phyloP scores from a whole-genome alignment of 2,329 filamentous ascomycete genomes.

The Fonsecaea monophora region DNA sequence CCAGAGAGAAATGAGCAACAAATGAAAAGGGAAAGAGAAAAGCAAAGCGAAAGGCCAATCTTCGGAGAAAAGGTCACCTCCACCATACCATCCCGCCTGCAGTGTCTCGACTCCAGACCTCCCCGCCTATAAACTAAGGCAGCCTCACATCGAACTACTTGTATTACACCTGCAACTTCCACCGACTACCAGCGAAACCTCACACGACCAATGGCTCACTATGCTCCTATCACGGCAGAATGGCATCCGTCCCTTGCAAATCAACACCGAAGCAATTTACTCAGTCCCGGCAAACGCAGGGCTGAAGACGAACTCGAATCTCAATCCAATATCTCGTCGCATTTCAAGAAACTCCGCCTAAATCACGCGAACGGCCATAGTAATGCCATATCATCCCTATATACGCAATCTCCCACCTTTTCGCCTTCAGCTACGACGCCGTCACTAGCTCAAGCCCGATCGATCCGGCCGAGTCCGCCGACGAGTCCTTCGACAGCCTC shows the following conservation, averaged over 20 bases:
- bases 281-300: constrained; percentile 28
- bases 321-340: constrained; percentile 36
- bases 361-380: constrained; percentile 22
- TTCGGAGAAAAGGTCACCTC: constrained; percentile 13
- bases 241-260: constrained; percentile 21
- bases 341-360: constrained; percentile 38
- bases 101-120: neutral
- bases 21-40: constrained; percentile 6
- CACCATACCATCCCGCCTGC: neutral
- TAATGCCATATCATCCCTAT: constrained; percentile 10
- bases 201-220: constrained; percentile 22
- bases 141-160: constrained; percentile 1
- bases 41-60: constrained; percentile 3
- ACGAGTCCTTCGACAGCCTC: constrained; percentile 7
- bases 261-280: constrained; percentile 31
- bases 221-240: constrained; percentile 21
- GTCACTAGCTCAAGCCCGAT: constrained; percentile 1
- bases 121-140: neutral
- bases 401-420: neutral
- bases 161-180: neutral
- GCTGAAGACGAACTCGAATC: constrained; percentile 33
- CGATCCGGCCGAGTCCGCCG: constrained; percentile 5
- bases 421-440: constrained; percentile 13
- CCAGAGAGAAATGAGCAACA: constrained; percentile 17
- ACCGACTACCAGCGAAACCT: constrained; percentile 3